Percentiles rank a stretch among this genome's conserved stretches.
These are phyloP conservation scores for Mycena vulgaris DNA, from an alignment of 768 basidiomycete species.

Conservation along the genomic window DNA sequence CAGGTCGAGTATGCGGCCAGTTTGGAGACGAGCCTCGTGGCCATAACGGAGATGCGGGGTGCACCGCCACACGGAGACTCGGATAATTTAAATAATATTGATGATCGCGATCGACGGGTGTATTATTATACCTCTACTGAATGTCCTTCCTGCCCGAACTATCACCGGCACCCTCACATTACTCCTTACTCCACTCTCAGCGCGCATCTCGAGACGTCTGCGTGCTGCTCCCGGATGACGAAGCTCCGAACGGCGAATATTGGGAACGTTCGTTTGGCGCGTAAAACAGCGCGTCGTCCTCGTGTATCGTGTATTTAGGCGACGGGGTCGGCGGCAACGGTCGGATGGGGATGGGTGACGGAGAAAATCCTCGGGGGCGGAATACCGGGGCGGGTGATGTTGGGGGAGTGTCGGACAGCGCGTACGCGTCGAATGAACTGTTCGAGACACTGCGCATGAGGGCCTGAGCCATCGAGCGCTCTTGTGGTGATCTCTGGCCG, in stretches of 20 bases:
- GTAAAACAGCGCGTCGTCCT: conserved; percentile 23
- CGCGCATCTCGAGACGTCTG: conserved; percentile 16
- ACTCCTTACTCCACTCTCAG: conserved; percentile 7
- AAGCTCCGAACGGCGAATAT: conserved; percentile 30
- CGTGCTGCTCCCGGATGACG: conserved; percentile 32
- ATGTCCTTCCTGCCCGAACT: conserved; percentile 23
- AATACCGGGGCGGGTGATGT: conserved; percentile 32
- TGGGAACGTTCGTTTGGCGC: conserved; percentile 16
- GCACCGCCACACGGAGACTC: conserved; percentile 9
- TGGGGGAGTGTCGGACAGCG: conserved; percentile 25
- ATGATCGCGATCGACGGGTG: background rate
- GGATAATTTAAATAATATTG: background rate
- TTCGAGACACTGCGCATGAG: conserved; percentile 38
- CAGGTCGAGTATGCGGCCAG: conserved; percentile 73
- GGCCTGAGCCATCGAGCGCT: conserved; percentile 34
- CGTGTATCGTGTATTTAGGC: conserved; percentile 15
- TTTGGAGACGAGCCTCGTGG: background rate
- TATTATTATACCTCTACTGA: conserved; percentile 11
- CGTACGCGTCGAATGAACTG: conserved; percentile 38
- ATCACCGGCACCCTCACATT: background rate
- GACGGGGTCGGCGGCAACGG: conserved; percentile 34
- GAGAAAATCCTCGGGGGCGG: conserved; percentile 16
- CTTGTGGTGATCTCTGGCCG: conserved; percentile 28
- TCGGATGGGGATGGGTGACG: conserved; percentile 8
- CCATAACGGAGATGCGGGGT: background rate